Base-by-base conservation (phyloP, 2,329 filamentous ascomycete species). In the Ceratocystis albifundus region DNA sequence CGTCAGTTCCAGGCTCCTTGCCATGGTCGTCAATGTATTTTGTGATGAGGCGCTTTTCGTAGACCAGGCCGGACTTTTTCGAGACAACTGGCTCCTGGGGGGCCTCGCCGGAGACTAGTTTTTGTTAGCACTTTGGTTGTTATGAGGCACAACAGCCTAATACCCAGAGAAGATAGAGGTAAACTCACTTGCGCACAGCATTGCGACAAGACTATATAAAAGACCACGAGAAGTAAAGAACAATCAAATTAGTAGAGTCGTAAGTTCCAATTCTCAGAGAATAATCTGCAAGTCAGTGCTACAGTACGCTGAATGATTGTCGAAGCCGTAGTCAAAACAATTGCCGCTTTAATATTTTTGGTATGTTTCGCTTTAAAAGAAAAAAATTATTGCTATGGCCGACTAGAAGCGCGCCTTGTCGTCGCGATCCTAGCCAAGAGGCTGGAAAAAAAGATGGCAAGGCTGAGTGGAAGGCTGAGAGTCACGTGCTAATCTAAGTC, bases 11-110 rank as follows among this genome's bases (percentile, higher is more conserved):
- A 36, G 94, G 94, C 73, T 99, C 94, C 71, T 90, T 95, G 72
- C 89, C 90, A 77, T 97, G 85, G 77, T 97, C 90, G 70, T 88
- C 84, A 73, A 99, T 91, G 75, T 96, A 96, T 71, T 93, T 89
- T 76, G 96, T 91, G 73, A 99, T 93, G 70, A 99, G 82, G 63
- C 93, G 88, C 79, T 90, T 96, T 78, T 99, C 94, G 76, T 95
- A 99, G 63, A 97, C 85, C 75, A 88, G 87, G 72, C 93, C 92
- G 74, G 90, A 95, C 80, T 96, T 96, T 77, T 89, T 88, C 74
- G 94, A 99, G 73, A 91, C 89, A 71, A 97, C 93, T 66, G 94
- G 92, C 78, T 91, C 88, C 79, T 96, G 89, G 70, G 94, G 93
- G 79, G 90, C 87, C 83, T 96, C 93, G 78, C 94, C 94, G 69